phyloP scores from a whole-genome alignment of 2,329 filamentous ascomycete genomes.

The Xylariaceae sp. region DNA sequence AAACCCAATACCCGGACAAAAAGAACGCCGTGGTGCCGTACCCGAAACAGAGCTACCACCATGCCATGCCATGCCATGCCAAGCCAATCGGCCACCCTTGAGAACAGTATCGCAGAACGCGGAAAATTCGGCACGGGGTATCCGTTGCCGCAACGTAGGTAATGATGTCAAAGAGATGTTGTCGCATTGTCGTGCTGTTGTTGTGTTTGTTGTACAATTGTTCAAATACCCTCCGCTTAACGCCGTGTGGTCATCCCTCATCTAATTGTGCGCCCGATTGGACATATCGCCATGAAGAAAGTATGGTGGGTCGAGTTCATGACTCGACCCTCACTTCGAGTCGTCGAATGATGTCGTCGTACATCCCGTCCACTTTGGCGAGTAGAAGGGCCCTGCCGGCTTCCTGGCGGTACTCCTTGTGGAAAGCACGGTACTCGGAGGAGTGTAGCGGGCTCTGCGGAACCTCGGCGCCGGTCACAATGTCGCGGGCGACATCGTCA shows the following conservation, averaged over 20 bases:
- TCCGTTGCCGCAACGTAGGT: background rate
- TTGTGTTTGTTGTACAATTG: slow-evolving; percentile 21
- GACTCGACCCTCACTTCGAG: slow-evolving; percentile 20
- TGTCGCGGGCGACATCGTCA: slow-evolving; percentile 24
- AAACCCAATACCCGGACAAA: background rate
- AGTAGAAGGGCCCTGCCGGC: slow-evolving; percentile 21
- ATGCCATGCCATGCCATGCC: too few relatives aligned
- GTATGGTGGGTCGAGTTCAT: slow-evolving; percentile 1
- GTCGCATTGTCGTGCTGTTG: slow-evolving; percentile 10
- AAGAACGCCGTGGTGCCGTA: background rate
- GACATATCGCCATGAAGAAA: background rate
- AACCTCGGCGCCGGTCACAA: slow-evolving; percentile 23
- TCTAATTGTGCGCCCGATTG: slow-evolving; percentile 4
- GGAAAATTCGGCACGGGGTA: slow-evolving; percentile 1
- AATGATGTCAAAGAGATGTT: slow-evolving; percentile 11
- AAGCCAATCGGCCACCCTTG: background rate
- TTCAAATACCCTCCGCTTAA: background rate
- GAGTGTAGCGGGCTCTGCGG: slow-evolving; percentile 21
- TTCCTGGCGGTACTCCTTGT: slow-evolving; percentile 25
- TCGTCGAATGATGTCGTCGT: slow-evolving; percentile 22
- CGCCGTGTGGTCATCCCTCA: slow-evolving; percentile 9
- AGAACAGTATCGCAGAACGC: background rate
- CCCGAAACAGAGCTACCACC: background rate
- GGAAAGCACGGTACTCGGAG: slow-evolving; percentile 23
- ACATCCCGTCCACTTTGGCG: slow-evolving; percentile 23